Conservation (phyloP, 179 eudicot species). For the Amaranthus tricolor region DNA sequence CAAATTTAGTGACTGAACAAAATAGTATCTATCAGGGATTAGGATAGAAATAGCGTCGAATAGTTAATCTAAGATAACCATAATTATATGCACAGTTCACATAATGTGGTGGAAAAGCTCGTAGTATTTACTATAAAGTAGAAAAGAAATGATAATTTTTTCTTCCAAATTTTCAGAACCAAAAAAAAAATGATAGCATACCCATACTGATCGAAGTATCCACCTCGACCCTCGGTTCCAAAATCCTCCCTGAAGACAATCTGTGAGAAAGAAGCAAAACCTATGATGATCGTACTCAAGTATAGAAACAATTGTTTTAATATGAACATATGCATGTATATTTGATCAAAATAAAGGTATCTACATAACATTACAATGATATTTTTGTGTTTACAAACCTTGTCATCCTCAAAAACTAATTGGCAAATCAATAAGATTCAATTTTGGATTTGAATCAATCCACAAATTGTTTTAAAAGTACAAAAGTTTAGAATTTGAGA, state of each 20-base stretch:
- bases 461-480: too few species aligned
- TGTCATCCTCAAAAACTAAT: too few species aligned
- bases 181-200: conserved; percentile 28
- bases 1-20: background rate
- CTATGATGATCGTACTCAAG: background rate
- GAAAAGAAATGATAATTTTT: background rate
- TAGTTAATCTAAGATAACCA: background rate
- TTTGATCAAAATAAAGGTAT: too few species aligned
- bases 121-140: background rate
- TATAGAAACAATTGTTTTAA: too few species aligned
- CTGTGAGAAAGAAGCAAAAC: conserved; percentile 33
- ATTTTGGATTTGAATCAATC: too few species aligned
- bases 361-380: too few species aligned
- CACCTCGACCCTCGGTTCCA: conserved; percentile 99
- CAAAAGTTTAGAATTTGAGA: too few species aligned
- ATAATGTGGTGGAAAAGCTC: background rate
- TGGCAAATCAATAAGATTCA: too few species aligned
- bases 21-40: background rate
- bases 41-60: conserved; percentile 6
- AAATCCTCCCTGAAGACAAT: conserved; percentile 99
- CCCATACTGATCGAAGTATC: conserved; percentile 98
- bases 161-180: background rate
- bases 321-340: too few species aligned
- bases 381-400: too few species aligned
- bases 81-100: background rate